phyloP scores from a whole-genome alignment of 257 asterid species.

The Ajuga chamaepitys region DNA sequence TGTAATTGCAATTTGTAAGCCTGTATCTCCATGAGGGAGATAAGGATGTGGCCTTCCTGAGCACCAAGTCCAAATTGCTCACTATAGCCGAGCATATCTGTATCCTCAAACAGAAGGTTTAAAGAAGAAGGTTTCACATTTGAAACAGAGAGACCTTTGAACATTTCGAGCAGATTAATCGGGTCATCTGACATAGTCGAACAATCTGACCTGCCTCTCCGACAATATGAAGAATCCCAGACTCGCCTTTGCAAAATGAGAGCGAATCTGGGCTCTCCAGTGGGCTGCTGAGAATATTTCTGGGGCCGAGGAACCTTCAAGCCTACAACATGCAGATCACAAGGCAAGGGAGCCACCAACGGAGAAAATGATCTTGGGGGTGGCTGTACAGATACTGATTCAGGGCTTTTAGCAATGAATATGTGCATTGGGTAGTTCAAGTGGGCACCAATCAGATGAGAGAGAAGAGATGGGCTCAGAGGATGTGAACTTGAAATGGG shows the following conservation, averaged over 20 bases:
- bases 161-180: constrained; percentile 66
- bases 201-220: constrained; percentile 66
- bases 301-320: constrained; percentile 81
- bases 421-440: constrained; percentile 64
- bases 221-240: constrained; percentile 71
- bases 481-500: constrained; percentile 42
- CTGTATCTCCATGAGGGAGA: constrained; percentile 95
- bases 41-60: constrained; percentile 72
- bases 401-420: constrained; percentile 78
- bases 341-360: constrained; percentile 61
- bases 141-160: constrained; percentile 56
- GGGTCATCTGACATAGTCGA: constrained; percentile 62
- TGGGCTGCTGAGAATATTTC: constrained; percentile 57
- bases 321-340: constrained; percentile 85
- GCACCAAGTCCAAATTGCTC: constrained; percentile 70
- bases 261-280: constrained; percentile 55
- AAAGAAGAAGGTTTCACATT: constrained; percentile 64
- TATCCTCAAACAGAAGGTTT: constrained; percentile 74
- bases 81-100: constrained; percentile 68
- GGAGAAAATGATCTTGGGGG: constrained; percentile 96
- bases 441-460: constrained; percentile 82
- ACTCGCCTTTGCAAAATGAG: constrained; percentile 59
- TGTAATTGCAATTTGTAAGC: constrained; percentile 73
- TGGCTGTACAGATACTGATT: constrained; percentile 78
- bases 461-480: constrained; percentile 72